Evolutionary conservation across 139 green algal genomes (phyloP), one percentile per base, ranked within the genome.

Genomic region (Astrephomene gubernaculifera): DNA sequence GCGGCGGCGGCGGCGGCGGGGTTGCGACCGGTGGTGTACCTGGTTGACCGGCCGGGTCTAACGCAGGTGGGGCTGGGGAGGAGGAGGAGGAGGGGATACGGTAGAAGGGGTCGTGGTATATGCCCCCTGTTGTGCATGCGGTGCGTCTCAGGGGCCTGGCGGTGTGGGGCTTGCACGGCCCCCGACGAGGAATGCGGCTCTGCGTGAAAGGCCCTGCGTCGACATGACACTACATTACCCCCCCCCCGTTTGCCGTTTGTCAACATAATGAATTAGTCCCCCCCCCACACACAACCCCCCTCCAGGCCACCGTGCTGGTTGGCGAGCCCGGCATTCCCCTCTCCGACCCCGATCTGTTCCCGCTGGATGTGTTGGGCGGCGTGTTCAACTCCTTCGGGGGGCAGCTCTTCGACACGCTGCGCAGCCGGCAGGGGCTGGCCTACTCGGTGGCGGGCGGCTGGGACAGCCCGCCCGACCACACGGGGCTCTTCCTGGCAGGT

Each of bases 301-400:
- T 9, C 45, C 89, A 96, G 90, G 87, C 92, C 24, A 93, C 65
- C 49, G 90, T 97, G 61, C 89, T 80, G 4, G 39, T 89, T 29
- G 92, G 81, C 0, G 93, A 96, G 89, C 87, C 90, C 14, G 94
- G 95, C 27, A 85, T 97, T 8, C 33, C 53, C 12, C 71, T 96
- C 44, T 65, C 67, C 6, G 93, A 98, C 79, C 91, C 91, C 0
- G 95, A 96, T 67, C 64, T 84, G 24, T 89, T 76, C 21, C 61
- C 91, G 0, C 88, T 98, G 52, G 93, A 96, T 36, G 87, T 96
- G 60, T 88, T 97, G 45, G 67, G 49, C 33, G 53, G 73, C 9
- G 85, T 95, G 21, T 90, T 97, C 72, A 98, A 97, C 81, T 89
- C 75, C 33, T 98, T 98, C 87, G 95, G 95, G 0, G 95, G 95